Conservation (phyloP, 2,329 filamentous ascomycete species). For the Xylariaceae sp. region DNA sequence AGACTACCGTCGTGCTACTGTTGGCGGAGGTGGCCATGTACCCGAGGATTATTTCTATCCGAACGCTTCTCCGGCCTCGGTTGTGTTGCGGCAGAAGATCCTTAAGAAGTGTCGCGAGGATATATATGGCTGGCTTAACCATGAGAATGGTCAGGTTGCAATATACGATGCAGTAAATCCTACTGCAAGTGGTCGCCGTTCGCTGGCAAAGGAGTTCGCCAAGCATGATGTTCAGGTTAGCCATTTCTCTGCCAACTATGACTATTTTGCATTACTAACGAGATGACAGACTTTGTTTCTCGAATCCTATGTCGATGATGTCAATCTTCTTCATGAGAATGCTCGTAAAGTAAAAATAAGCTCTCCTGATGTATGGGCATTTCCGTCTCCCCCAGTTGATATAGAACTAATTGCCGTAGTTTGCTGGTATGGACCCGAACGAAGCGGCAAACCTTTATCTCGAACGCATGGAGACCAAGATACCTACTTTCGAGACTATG, state of each 20-base stretch:
- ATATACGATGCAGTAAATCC: slow-evolving; percentile 99
- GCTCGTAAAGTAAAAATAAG: slow-evolving; percentile 97
- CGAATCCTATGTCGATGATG: slow-evolving; percentile 92
- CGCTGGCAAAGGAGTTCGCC: slow-evolving; percentile 93
- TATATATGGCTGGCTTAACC: slow-evolving; percentile 93
- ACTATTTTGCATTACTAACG: slow-evolving; percentile 1
- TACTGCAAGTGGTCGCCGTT: slow-evolving; percentile 76
- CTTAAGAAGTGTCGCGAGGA: slow-evolving; percentile 96
- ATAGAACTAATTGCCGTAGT: slow-evolving; percentile 52
- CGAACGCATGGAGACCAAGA: slow-evolving; percentile 84
- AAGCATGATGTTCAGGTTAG: slow-evolving; percentile 90
- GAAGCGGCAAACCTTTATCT: slow-evolving; percentile 93
- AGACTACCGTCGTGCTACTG: slow-evolving; percentile 90
- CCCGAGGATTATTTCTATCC: slow-evolving; percentile 98
- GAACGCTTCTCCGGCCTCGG: slow-evolving; percentile 86
- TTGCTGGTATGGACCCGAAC: slow-evolving; percentile 86
- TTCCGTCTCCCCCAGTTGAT: background rate
- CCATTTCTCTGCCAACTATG: background rate
- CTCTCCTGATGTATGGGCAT: slow-evolving; percentile 74
- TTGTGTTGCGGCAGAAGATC: slow-evolving; percentile 95
- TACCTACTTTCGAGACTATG: slow-evolving; percentile 97
- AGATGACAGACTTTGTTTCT: slow-evolving; percentile 83
- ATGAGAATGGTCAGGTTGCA: slow-evolving; percentile 96
- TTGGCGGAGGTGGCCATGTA: slow-evolving; percentile 80
- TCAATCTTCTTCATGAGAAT: slow-evolving; percentile 93